Evolutionary conservation across 2,329 filamentous ascomycete genomes (phyloP).

Genomic region (Phaeosphaeriaceae sp.): DNA sequence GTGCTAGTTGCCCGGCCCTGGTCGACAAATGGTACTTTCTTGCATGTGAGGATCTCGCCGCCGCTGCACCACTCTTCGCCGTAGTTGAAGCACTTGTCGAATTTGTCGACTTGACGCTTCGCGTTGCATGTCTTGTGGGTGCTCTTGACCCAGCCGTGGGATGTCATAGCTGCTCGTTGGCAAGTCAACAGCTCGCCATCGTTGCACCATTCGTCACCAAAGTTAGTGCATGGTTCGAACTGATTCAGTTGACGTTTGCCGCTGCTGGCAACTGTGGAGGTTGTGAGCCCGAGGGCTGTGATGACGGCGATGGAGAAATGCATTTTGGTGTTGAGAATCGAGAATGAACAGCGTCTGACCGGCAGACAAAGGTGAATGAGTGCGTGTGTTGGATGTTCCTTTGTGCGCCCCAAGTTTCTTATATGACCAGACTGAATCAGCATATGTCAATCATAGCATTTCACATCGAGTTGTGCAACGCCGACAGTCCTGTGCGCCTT

Average conservation of each 20-base stretch:
- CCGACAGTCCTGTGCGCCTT: background rate
- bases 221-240: background rate
- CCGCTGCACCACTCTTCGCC: constrained; percentile 1
- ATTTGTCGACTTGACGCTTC: background rate
- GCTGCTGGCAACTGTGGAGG: background rate
- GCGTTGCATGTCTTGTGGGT: background rate
- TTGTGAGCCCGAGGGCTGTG: background rate
- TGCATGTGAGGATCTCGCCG: background rate
- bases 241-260: background rate
- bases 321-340: background rate
- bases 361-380: background rate
- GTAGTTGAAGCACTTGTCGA: constrained; percentile 3
- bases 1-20: background rate
- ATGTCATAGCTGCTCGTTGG: background rate
- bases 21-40: background rate
- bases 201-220: constrained; percentile 1
- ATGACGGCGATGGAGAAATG: background rate
- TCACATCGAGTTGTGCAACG: background rate
- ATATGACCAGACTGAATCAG: background rate
- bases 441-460: background rate
- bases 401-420: background rate
- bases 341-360: background rate
- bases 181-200: background rate
- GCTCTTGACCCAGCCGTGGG: background rate
- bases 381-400: background rate